These are phyloP conservation scores for Diaporthe helianthi DNA, from an alignment of 2,329 filamentous ascomycete genomes.

Conservation along the genomic window DNA sequence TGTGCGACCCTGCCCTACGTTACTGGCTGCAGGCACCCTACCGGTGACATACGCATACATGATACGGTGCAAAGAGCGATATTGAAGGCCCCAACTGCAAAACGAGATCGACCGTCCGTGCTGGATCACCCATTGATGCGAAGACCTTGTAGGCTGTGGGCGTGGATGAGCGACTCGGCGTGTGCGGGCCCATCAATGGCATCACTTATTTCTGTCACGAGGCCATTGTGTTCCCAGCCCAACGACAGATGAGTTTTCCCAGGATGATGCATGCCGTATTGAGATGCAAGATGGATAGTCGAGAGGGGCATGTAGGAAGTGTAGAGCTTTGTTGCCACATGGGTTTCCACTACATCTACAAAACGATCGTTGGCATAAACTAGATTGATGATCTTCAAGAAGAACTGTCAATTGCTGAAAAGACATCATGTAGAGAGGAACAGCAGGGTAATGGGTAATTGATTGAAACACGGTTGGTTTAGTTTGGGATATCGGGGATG, in stretches of 20 bases:
- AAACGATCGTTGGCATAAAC: too few species aligned
- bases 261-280: not conserved
- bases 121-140: not conserved
- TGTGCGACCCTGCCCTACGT: not conserved
- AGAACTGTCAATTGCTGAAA: too few species aligned
- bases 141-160: not conserved
- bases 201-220: not conserved
- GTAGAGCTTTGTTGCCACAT: too few species aligned
- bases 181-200: not conserved
- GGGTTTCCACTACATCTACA: too few species aligned
- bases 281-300: not conserved
- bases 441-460: too few species aligned
- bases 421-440: too few species aligned
- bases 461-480: too few species aligned
- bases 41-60: not conserved
- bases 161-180: not conserved
- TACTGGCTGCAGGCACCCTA: not conserved
- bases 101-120: not conserved
- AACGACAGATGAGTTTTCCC: not conserved
- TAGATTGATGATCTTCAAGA: too few species aligned
- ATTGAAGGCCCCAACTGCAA: not conserved
- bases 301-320: too few species aligned
- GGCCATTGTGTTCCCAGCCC: not conserved
- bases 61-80: not conserved
- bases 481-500: too few species aligned